These are phyloP conservation scores for Trichophyton benhamiae DNA, from an alignment of 2,329 filamentous ascomycete genomes.

Conservation along the genomic window DNA sequence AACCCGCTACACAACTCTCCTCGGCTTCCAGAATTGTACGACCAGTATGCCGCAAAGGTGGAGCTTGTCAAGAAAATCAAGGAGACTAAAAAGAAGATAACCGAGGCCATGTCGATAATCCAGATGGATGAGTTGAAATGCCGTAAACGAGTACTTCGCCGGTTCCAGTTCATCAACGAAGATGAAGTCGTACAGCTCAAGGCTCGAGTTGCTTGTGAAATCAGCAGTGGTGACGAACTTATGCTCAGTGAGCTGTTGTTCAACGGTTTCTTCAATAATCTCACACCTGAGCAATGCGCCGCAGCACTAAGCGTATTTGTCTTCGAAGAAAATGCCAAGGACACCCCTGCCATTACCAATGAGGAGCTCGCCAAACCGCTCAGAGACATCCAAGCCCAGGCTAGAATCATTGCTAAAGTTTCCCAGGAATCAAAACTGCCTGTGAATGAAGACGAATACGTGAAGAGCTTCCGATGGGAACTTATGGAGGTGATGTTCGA, in stretches of 20 bases:
- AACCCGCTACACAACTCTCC: slow-evolving; percentile 90
- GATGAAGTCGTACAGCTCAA: slow-evolving; percentile 92
- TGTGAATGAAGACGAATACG: slow-evolving; percentile 90
- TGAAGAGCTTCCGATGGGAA: slow-evolving; percentile 79
- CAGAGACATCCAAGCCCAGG: slow-evolving; percentile 75
- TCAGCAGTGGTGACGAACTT: slow-evolving; percentile 90
- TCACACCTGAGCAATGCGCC: slow-evolving; percentile 76
- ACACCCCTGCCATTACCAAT: slow-evolving; percentile 51
- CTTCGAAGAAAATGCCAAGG: slow-evolving; percentile 88
- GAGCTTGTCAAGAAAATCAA: slow-evolving; percentile 68
- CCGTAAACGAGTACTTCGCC: slow-evolving; percentile 84
- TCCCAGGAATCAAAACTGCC: slow-evolving; percentile 87
- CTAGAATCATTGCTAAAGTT: slow-evolving; percentile 79
- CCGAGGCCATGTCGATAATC: slow-evolving; percentile 71
- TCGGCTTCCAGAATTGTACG: slow-evolving; percentile 69
- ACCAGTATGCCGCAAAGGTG: slow-evolving; percentile 74
- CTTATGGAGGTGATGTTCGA: slow-evolving; percentile 92
- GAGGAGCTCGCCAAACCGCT: slow-evolving; percentile 80
- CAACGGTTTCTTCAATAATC: slow-evolving; percentile 94
- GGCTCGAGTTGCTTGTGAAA: slow-evolving; percentile 93
- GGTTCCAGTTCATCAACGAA: slow-evolving; percentile 91
- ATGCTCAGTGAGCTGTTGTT: slow-evolving; percentile 88
- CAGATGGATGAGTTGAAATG: slow-evolving; percentile 95
- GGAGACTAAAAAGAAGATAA: slow-evolving; percentile 73
- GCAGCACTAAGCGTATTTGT: slow-evolving; percentile 87